phyloP scores from a whole-genome alignment of 345 rosid species.

The Lepidium aucheri region DNA sequence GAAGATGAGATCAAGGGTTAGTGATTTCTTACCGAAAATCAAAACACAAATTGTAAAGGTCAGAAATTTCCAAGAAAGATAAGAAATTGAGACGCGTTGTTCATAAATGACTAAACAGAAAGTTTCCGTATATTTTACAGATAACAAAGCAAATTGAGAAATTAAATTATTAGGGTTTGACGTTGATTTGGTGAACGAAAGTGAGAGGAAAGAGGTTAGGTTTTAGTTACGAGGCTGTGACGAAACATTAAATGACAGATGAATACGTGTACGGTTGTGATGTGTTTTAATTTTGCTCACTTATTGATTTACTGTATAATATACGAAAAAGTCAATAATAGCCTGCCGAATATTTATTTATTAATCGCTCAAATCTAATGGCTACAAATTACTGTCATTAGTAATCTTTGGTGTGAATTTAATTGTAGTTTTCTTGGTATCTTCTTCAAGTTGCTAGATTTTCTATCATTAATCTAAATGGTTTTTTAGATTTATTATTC shows the following conservation, averaged over 20 bases:
- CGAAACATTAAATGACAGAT: background rate
- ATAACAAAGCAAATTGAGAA: background rate
- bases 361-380: background rate
- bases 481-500: too few relatives aligned
- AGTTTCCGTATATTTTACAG: background rate
- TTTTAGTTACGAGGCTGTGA: slow-evolving; percentile 22
- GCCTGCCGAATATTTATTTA: background rate
- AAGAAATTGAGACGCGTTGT: background rate
- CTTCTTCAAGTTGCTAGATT: background rate
- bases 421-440: background rate
- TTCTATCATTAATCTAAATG: background rate
- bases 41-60: background rate
- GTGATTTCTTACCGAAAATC: slow-evolving; percentile 10
- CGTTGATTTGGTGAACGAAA: slow-evolving; percentile 19
- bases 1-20: background rate
- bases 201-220: background rate
- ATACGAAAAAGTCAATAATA: slow-evolving; percentile 1
- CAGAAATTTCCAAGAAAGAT: slow-evolving; percentile 19
- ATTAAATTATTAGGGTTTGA: background rate
- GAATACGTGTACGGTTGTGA: slow-evolving; percentile 10
- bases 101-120: slow-evolving; percentile 4
- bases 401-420: background rate
- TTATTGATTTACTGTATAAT: background rate
- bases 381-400: background rate
- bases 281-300: background rate